Base-by-base conservation (phyloP, 768 basidiomycete species). In the Termitomyces sp. region DNA sequence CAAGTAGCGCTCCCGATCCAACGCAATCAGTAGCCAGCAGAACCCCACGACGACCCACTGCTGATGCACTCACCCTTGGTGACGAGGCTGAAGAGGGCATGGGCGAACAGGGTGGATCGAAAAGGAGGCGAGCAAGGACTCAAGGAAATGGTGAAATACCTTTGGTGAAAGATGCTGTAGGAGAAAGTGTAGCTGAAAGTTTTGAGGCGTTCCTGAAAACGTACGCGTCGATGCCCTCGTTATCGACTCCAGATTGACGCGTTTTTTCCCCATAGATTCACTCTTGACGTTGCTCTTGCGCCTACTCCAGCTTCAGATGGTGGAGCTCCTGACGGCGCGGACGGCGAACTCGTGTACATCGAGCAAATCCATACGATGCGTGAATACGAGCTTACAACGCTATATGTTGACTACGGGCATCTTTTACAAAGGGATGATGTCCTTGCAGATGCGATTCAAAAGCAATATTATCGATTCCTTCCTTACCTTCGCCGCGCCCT, bases 351-450 rank as follows among this genome's bases (percentile, higher is more conserved):
- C 50, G 80, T 90, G 57, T 98, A 98, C 69, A 77, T 98, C 66
- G 89, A 95, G 57, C 96, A 98, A 74, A 90, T 99, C 66, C 89
- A 91, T 70, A 90, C 86, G 40, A 94, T 99, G 93, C 88, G 90
- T 60, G 92, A 95, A 69, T 95, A 91, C 69, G 90, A 95, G 68
- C 80, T 97, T 53, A 92, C 93, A 9, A 98, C 96, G 0, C 87
- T 99, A 68, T 99, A 98, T 68, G 89, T 99, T 72, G 95, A 98
- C 76, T 98, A 89, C 59, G 83, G 85, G 10, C 95, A 99, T 69
- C 80, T 98, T 35, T 82, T 97, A 27, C 85, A 89, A 68, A 82
- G 86, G 53, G 95, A 98, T 69, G 95, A 97, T 61, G 88, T 95
- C 5, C 87, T 98, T 19, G 95, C 96, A 0, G 85, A 91, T 62